phyloP scores from a whole-genome alignment of 805 yeast species.

The Barnettozyma wickerhamii region DNA sequence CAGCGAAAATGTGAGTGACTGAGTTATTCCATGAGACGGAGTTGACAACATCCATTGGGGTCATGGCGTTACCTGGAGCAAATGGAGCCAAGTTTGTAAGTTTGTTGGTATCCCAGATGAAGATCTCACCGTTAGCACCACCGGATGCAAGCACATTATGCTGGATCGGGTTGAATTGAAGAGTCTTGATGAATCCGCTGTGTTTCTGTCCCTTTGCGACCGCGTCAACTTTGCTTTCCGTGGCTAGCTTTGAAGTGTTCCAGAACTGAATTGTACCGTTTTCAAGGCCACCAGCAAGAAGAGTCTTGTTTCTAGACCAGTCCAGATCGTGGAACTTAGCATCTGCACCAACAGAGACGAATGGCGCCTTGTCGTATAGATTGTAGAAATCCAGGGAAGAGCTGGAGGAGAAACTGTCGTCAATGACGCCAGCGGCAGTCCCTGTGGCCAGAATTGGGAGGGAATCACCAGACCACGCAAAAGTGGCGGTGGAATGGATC shows the following conservation, averaged over 20 bases:
- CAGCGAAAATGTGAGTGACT: slow-evolving; percentile 82
- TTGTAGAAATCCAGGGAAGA: slow-evolving; percentile 81
- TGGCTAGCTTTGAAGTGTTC: slow-evolving; percentile 52
- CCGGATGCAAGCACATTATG: slow-evolving; percentile 75
- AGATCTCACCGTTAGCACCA: slow-evolving; percentile 84
- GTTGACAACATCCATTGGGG: slow-evolving; percentile 67
- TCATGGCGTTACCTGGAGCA: slow-evolving; percentile 72
- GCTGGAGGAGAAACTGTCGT: slow-evolving; percentile 75
- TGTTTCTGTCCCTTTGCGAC: slow-evolving; percentile 56
- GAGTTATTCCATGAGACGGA: slow-evolving; percentile 86
- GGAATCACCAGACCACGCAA: slow-evolving; percentile 85
- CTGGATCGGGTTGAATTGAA: slow-evolving; percentile 75
- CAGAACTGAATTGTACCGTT: slow-evolving; percentile 76
- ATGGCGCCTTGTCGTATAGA: slow-evolving; percentile 38
- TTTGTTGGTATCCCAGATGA: slow-evolving; percentile 81
- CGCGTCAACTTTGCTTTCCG: slow-evolving; percentile 41
- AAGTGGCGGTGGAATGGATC: slow-evolving; percentile 82
- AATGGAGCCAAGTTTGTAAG: slow-evolving; percentile 44
- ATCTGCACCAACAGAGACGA: slow-evolving; percentile 42
- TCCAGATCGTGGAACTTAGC: slow-evolving; percentile 75
- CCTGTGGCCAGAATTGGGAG: slow-evolving; percentile 84
- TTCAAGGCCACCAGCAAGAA: slow-evolving; percentile 87
- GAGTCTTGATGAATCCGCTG: slow-evolving; percentile 62
- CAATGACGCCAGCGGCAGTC: slow-evolving; percentile 94
- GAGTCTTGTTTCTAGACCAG: slow-evolving; percentile 68